A percentile compares a stretch with the other conserved stretches of the same genome.
Evolutionary conservation across 164 flowering plant genomes (phyloP).

Genomic region (Taxillus chinensis): DNA sequence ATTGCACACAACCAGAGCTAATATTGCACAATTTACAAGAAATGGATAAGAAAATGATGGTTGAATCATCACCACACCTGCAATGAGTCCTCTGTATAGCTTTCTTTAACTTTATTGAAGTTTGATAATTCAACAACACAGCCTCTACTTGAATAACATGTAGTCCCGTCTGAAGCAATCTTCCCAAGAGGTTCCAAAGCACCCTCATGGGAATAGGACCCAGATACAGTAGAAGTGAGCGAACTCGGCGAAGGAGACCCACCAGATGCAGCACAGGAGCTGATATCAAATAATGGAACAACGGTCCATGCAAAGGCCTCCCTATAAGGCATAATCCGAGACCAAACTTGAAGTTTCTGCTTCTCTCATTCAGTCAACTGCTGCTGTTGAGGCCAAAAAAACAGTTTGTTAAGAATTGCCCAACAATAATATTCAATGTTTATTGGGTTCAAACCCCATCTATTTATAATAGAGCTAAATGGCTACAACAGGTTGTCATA

Average conservation of each 20-base stretch:
- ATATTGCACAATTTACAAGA: not conserved
- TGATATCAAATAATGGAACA: slow-evolving; percentile 85
- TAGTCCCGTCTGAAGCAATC: slow-evolving; percentile 60
- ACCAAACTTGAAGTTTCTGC: slow-evolving; percentile 98
- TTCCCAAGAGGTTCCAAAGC: slow-evolving; percentile 56
- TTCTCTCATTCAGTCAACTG: slow-evolving; percentile 89
- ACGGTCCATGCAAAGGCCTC: slow-evolving; percentile 96
- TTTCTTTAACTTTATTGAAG: slow-evolving; percentile 86
- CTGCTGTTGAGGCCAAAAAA: slow-evolving; percentile 33
- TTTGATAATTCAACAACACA: slow-evolving; percentile 87
- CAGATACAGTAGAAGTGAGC: slow-evolving; percentile 65
- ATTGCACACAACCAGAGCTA: too few relatives aligned
- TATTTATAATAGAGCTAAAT: too few relatives aligned
- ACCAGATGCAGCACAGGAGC: slow-evolving; percentile 45
- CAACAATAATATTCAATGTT: too few relatives aligned
- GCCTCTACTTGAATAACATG: slow-evolving; percentile 57
- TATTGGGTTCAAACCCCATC: too few relatives aligned
- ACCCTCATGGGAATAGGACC: slow-evolving; percentile 71
- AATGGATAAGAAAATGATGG: not conserved
- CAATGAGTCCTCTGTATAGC: slow-evolving; percentile 93
- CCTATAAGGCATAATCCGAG: slow-evolving; percentile 89
- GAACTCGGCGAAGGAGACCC: slow-evolving; percentile 89
- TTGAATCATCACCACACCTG: slow-evolving; percentile 36
- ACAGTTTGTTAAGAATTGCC: not conserved
- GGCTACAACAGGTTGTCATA: too few relatives aligned